Conservation (phyloP, 225 moss, liverwort and hornwort genomes). For the Pleurozium schreberi region DNA sequence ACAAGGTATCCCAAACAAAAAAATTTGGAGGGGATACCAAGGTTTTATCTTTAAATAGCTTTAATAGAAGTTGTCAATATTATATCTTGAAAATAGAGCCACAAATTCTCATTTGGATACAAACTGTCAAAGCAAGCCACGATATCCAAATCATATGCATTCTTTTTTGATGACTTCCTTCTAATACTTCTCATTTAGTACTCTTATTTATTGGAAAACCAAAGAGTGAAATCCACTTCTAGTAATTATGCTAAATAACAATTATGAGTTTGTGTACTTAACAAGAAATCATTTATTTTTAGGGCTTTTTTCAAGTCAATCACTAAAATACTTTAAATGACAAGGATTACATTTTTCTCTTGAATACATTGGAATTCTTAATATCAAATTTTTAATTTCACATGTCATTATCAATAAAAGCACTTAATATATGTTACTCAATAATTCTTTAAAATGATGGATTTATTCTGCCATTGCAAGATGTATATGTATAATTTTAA, state of each 20-base stretch:
- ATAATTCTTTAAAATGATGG: background rate
- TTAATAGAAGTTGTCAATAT: too few species aligned
- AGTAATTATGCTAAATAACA: background rate
- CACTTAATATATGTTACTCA: background rate
- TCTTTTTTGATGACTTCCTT: background rate
- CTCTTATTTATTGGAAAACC: fast-evolving
- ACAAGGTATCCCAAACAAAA: background rate
- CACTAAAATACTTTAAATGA: background rate
- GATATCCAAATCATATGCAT: background rate
- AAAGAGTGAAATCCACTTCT: too few species aligned
- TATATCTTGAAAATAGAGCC: background rate
- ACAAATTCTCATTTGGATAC: background rate
- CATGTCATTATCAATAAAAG: background rate
- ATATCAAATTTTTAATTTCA: background rate
- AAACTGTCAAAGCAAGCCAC: background rate
- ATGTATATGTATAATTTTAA: background rate
- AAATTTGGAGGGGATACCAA: too few species aligned
- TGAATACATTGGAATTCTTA: background rate
- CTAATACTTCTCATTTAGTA: background rate
- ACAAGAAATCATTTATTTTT: background rate
- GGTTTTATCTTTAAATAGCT: background rate
- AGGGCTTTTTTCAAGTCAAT: too few species aligned
- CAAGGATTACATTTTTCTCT: background rate
- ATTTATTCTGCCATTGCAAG: background rate
- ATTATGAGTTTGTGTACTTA: background rate